Percentiles rank a stretch among this genome's conserved stretches.
These are phyloP conservation scores for Bromus sterilis DNA, from an alignment of 176 grass and related monocot genomes.

Conservation along the genomic window DNA sequence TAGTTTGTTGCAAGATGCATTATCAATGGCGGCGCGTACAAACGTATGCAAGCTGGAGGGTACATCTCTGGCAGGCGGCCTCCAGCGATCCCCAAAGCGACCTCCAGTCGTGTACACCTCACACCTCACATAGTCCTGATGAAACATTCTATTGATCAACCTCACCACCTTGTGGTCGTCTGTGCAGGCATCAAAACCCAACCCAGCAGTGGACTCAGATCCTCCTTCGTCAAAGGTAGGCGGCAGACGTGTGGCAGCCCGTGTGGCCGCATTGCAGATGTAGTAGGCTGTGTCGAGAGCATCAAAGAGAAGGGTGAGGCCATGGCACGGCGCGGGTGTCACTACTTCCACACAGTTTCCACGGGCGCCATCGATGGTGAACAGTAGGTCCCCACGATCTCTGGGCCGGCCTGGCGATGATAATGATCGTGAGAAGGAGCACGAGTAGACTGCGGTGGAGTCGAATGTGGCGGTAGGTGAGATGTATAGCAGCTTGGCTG, in stretches of 20 bases:
- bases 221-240: not conserved
- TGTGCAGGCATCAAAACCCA: constrained; percentile 1
- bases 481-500: not conserved
- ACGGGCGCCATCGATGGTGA: not conserved
- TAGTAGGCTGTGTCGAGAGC: not conserved
- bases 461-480: not conserved
- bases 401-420: not conserved
- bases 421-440: not conserved
- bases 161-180: constrained; percentile 17
- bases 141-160: not conserved
- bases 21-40: not conserved
- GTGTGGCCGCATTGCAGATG: constrained; percentile 18
- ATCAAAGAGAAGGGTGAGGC: constrained; percentile 25
- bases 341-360: not conserved
- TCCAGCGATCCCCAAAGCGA: not conserved
- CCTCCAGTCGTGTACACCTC: not conserved
- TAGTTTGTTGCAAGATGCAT: not conserved
- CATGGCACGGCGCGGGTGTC: not conserved
- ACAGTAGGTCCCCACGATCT: not conserved
- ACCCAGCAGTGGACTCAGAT: not conserved
- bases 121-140: not conserved
- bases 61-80: not conserved
- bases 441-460: not conserved
- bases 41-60: not conserved
- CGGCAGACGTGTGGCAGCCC: not conserved